Evolutionary conservation across 768 basidiomycete genomes (phyloP), one percentile per base, ranked within the genome.

Genomic region (Botryobasidium botryosum): DNA sequence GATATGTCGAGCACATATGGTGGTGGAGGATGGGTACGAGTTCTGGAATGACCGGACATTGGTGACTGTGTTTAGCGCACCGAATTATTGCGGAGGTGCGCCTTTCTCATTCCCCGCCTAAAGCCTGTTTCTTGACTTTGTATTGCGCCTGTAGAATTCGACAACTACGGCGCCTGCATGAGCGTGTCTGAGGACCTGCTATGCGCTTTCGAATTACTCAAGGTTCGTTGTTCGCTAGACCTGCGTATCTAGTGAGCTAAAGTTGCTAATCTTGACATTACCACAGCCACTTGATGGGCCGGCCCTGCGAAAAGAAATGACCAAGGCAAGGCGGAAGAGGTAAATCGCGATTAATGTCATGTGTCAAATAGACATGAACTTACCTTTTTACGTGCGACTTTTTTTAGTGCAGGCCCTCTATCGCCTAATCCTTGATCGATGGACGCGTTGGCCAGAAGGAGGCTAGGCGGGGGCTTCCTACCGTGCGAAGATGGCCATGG

Each of bases 1-100:
- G 51, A 97, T 99, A 64, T 97, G 94, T 67, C 80, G 94, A 40
- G 94, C 94, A 40, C 94, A 99, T 64, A 97, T 97, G 94, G 94
- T 99, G 36, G 94, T 99, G 50, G 94, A 99, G 61, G 87, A 91
- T 57, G 92, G 92, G 6, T 96, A 97, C 58, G 94, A 99, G 66
- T 99, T 99, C 59, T 99, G 94, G 86, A 96, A 97, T 55, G 94
- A 99, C 56, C 75, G 94, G 53, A 96, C 94, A 39, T 64, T 99
- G 53, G 94, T 99, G 43, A 99, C 94, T 1, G 90, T 99, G 45
- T 99, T 99, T 64, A 92, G 88, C 54, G 94, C 94, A 39, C 94
- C 94, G 18, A 94, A 94, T 56, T 90, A 88, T 55, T 90, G 87
- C 57, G 87, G 86, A 62, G 86, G 90, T 92, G 53, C 63, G 83